Conservation (phyloP, 441 rosid species). For the Syzygium syzygioides region DNA sequence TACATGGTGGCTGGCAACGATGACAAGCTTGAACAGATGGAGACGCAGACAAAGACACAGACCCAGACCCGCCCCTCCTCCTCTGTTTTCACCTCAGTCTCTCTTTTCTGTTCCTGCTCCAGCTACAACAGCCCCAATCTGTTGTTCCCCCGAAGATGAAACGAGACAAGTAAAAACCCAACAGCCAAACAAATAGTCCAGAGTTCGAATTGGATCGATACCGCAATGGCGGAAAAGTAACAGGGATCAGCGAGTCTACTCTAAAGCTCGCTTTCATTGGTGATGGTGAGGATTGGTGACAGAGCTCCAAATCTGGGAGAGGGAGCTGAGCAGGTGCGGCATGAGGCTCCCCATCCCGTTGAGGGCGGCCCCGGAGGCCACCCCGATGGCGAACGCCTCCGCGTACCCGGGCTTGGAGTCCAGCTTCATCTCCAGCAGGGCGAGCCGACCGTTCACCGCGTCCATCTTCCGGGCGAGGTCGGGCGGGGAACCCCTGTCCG, state of each 20-base stretch:
- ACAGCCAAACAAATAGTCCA: neutral
- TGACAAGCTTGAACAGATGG: neutral
- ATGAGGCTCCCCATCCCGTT: slow-evolving; percentile 42
- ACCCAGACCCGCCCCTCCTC: neutral
- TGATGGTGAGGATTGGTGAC: slow-evolving; percentile 35
- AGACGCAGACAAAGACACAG: no score
- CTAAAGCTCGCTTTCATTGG: neutral
- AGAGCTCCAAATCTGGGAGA: slow-evolving; percentile 65
- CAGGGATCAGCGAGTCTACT: neutral
- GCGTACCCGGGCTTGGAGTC: slow-evolving; percentile 76
- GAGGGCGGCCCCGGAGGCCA: slow-evolving; percentile 69
- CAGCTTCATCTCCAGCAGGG: slow-evolving; percentile 70
- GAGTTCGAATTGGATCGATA: neutral
- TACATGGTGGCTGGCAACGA: neutral
- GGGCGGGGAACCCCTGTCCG: slow-evolving; percentile 30
- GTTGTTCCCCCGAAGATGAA: neutral
- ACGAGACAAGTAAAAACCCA: neutral
- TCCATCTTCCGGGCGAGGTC: slow-evolving; percentile 63
- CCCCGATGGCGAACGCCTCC: slow-evolving; percentile 55
- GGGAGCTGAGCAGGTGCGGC: slow-evolving; percentile 53
- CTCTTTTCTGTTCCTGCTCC: neutral
- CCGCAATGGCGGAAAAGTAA: neutral
- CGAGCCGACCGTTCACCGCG: slow-evolving; percentile 41
- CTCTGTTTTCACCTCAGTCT: neutral
- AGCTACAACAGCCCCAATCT: neutral